Percentiles rank a stretch among this genome's conserved stretches.
phyloP scores from a whole-genome alignment of 2,329 filamentous ascomycete genomes.

The Pseudopyricularia javanii region DNA sequence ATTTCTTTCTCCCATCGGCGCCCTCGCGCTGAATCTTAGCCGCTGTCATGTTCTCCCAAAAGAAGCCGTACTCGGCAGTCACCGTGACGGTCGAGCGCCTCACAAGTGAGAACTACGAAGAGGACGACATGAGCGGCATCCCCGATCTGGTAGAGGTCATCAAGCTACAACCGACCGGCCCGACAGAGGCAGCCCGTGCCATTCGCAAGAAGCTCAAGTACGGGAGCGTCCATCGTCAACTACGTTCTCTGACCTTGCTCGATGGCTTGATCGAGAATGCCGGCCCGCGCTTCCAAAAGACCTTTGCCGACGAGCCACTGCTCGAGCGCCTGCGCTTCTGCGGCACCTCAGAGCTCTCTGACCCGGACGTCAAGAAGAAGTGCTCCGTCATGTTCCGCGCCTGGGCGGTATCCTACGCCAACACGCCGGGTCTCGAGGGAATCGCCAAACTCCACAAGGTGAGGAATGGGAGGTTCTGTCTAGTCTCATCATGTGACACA shows the following conservation, averaged over 20 bases:
- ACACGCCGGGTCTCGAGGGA: slow-evolving; percentile 64
- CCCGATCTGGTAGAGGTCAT: slow-evolving; percentile 92
- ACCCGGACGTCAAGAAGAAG: slow-evolving; percentile 76
- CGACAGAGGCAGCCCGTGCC: slow-evolving; percentile 79
- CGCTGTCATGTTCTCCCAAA: slow-evolving; percentile 22
- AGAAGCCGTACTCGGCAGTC: slow-evolving; percentile 87
- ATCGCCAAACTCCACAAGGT: slow-evolving; percentile 68
- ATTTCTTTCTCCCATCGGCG: neutral
- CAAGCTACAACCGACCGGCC: slow-evolving; percentile 75
- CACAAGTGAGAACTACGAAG: slow-evolving; percentile 78
- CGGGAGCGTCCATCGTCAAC: slow-evolving; percentile 82
- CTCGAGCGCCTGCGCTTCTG: slow-evolving; percentile 84
- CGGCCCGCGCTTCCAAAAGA: slow-evolving; percentile 72
- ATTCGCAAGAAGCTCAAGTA: slow-evolving; percentile 99
- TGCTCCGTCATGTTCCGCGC: slow-evolving; percentile 76
- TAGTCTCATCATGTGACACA: neutral
- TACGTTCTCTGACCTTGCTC: slow-evolving; percentile 76
- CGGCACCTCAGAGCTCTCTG: slow-evolving; percentile 72
- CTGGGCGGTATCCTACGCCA: slow-evolving; percentile 76
- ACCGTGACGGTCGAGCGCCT: slow-evolving; percentile 86
- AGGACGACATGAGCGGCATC: slow-evolving; percentile 84
- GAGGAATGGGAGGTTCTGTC: slow-evolving; percentile 5
- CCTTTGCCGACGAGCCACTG: slow-evolving; percentile 81
- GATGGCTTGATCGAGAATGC: slow-evolving; percentile 94
- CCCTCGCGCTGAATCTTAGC: neutral